These are phyloP conservation scores for Cladosporium phlei DNA, from an alignment of 2,329 filamentous ascomycete genomes.

Conservation along the genomic window DNA sequence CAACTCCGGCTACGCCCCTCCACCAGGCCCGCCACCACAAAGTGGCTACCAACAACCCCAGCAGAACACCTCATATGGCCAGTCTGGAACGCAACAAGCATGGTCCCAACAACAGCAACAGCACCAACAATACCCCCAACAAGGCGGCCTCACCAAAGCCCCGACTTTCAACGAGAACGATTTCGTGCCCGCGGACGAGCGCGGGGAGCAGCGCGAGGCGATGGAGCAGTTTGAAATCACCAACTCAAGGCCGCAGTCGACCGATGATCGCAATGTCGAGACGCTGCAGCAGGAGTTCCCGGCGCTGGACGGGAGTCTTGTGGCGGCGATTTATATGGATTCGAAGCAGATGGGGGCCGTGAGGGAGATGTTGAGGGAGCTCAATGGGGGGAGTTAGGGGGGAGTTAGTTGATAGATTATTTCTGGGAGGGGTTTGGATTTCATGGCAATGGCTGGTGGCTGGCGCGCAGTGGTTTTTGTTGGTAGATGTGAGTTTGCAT, in stretches of 20 bases:
- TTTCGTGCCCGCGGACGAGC: constrained; percentile 37
- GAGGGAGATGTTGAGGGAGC: constrained; percentile 41
- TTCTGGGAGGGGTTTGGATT: too few relatives aligned
- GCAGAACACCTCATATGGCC: neutral
- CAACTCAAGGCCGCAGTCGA: constrained; percentile 31
- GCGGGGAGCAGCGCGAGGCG: constrained; percentile 34
- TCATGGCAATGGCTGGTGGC: too few relatives aligned
- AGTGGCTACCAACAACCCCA: constrained; percentile 6
- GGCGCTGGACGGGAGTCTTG: constrained; percentile 40
- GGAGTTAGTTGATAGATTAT: too few relatives aligned
- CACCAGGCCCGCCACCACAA: constrained; percentile 15
- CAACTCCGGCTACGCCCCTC: constrained; percentile 13
- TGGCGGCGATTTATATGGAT: constrained; percentile 44
- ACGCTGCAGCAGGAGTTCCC: constrained; percentile 41
- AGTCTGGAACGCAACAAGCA: neutral
- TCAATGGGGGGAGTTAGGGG: constrained; percentile 22
- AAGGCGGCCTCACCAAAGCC: neutral
- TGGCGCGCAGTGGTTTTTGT: too few relatives aligned
- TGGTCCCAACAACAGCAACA: constrained; percentile 8
- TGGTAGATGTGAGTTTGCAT: too few relatives aligned
- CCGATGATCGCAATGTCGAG: constrained; percentile 40
- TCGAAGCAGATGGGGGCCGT: constrained; percentile 38
- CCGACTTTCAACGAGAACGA: constrained; percentile 31
- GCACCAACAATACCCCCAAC: neutral
- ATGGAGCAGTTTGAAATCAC: constrained; percentile 43